phyloP scores from a whole-genome alignment of 805 yeast species.

The Candida hungchunana region DNA sequence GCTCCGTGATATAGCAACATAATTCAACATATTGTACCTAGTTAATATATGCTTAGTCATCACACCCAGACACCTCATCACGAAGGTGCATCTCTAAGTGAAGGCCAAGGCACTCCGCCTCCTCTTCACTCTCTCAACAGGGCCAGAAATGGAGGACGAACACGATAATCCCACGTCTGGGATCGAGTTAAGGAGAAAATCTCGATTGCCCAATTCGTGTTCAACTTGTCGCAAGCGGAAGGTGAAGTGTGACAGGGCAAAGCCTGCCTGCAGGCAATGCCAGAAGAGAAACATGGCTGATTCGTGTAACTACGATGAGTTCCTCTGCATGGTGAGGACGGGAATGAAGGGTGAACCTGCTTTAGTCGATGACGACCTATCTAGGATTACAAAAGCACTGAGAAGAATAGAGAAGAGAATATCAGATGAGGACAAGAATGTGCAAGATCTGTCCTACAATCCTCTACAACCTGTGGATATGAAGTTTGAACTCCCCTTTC shows the following conservation, averaged over 20 bases:
- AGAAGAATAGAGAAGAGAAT: no score
- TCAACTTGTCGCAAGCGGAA: conserved; percentile 45
- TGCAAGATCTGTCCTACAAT: no score
- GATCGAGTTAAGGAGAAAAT: conserved; percentile 32
- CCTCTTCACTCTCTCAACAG: neutral
- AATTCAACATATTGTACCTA: no score
- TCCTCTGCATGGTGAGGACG: conserved; percentile 37
- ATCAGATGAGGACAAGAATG: no score
- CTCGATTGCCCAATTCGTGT: conserved; percentile 43
- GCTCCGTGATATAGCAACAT: conserved; percentile 48
- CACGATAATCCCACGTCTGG: neutral
- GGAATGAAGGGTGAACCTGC: neutral
- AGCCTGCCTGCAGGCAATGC: conserved; percentile 53
- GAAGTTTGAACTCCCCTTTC: no score
- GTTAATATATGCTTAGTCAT: neutral
- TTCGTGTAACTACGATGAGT: conserved; percentile 51
- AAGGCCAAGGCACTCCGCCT: neutral
- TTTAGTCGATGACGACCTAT: no score
- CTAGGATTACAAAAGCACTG: no score
- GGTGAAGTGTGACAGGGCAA: conserved; percentile 40
- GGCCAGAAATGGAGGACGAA: neutral
- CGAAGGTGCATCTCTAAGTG: neutral
- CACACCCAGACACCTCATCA: neutral
- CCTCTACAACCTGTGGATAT: no score
- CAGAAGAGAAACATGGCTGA: conserved; percentile 50